Conservation (phyloP, 2,329 filamentous ascomycete species). For the Nectriaceae sp. region DNA sequence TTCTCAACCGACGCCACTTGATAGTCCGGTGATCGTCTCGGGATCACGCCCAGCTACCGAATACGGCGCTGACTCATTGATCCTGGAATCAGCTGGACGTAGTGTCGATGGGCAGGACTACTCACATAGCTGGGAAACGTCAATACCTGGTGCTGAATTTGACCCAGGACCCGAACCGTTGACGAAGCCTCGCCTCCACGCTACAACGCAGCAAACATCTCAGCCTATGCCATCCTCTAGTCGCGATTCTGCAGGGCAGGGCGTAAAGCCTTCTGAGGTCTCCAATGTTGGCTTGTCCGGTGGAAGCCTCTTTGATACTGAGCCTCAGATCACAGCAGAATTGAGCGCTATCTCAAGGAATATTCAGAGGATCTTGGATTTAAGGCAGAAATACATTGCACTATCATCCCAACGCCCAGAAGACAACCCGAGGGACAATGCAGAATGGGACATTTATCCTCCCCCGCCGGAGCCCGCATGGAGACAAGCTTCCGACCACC, state of each 20-base stretch:
- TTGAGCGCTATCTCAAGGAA: constrained; percentile 85
- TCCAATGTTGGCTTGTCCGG: constrained; percentile 23
- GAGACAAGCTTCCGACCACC: constrained; percentile 41
- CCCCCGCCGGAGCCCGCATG: constrained; percentile 90
- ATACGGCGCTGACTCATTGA: constrained; percentile 38
- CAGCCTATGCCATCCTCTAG: constrained; percentile 12
- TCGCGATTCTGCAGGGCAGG: constrained; percentile 10
- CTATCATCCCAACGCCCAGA: constrained; percentile 79
- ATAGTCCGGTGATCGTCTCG: constrained; percentile 47
- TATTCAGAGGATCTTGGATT: constrained; percentile 85
- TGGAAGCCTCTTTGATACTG: constrained; percentile 65
- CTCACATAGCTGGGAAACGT: constrained; percentile 42
- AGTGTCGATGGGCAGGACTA: constrained; percentile 13
- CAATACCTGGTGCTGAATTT: constrained; percentile 18
- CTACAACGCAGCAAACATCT: constrained; percentile 5
- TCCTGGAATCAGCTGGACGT: constrained; percentile 32
- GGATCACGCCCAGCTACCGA: constrained; percentile 38
- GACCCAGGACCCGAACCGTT: constrained; percentile 12
- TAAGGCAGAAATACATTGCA: constrained; percentile 84
- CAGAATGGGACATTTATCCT: constrained; percentile 86
- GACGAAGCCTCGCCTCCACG: constrained; percentile 13
- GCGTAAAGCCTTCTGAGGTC: constrained; percentile 15
- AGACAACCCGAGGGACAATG: constrained; percentile 86
- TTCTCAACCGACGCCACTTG: constrained; percentile 46
- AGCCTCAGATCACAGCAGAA: constrained; percentile 81